Evolutionary conservation across 805 yeast genomes (phyloP), one percentile per base, ranked within the genome.

Genomic region (Diddensiella santjacobensis): DNA sequence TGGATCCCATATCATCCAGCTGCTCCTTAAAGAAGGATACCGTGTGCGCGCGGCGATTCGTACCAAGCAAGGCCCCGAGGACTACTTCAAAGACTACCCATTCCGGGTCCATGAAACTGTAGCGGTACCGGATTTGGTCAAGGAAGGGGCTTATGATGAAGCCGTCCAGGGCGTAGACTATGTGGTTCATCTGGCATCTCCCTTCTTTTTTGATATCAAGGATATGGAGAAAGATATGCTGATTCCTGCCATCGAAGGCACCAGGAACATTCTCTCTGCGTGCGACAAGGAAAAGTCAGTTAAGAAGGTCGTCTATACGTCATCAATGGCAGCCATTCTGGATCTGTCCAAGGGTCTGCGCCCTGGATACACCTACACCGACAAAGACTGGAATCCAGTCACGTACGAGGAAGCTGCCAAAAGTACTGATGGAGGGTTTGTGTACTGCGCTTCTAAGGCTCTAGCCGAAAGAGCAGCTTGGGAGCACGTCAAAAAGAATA

Each of bases 381-480:
- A 72, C 50, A 42, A 58, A 19, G 55, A 59, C 41, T 72, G 76
- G 75, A 67, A 66, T 48, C 64, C 68, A 2, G 54, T 63, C 18
- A 57, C 68, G 5, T 23, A 29, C 29, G 44, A 51, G 22, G 39
- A 55, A 4, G 63, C 18, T 15, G 24, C 35, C 35, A 36, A 38
- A 24, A 48, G 50, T 36, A 48, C 42, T 1, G 22, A 33, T 3
- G 18, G 38, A 10, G 51, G 53, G 17, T 62, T 57, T 37, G 17
- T 45, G 71, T 26, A 26, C 31, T 26, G 31, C 31, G 72, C 38
- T 69, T 72, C 84, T 29, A 81, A 80, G 64, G 71, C 62, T 8
- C 65, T 68, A 56, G 86, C 85, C 24, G 85, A 83, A 64, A 57
- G 67, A 52, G 75, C 80, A 2, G 78, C 78, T 13, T 78, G 85